These are phyloP conservation scores for Ophiobolus disseminans DNA, from an alignment of 2,329 filamentous ascomycete species.

Conservation along the genomic window DNA sequence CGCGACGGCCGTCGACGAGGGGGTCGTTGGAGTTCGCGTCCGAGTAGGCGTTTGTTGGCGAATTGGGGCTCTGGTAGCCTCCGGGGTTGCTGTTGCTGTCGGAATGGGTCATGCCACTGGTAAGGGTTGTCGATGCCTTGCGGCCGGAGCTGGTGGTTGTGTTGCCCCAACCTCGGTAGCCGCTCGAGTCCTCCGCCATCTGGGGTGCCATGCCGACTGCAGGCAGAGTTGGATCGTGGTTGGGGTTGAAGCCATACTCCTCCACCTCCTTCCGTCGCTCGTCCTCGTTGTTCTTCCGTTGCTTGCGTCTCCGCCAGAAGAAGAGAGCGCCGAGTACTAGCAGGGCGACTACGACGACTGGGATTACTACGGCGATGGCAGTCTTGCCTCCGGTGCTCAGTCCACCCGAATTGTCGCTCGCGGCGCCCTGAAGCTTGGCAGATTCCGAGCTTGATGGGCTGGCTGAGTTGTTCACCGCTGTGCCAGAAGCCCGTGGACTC, in stretches of 20 bases:
- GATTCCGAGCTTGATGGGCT: constrained; percentile 17
- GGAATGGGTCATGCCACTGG: constrained; percentile 75
- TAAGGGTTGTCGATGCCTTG: constrained; percentile 89
- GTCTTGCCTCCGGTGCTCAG: constrained; percentile 74
- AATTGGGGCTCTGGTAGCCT: constrained; percentile 60
- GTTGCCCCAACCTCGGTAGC: constrained; percentile 94
- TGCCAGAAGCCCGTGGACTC: constrained; percentile 1
- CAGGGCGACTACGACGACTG: constrained; percentile 85
- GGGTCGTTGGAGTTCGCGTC: constrained; percentile 75
- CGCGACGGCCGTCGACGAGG: constrained; percentile 59
- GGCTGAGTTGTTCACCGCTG: constrained; percentile 6
- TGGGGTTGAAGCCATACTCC: constrained; percentile 98
- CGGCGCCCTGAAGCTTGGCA: constrained; percentile 17
- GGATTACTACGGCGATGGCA: constrained; percentile 91
- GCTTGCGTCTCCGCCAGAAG: constrained; percentile 88
- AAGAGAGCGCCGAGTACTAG: constrained; percentile 79
- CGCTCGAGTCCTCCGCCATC: constrained; percentile 76
- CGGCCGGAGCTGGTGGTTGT: constrained; percentile 73
- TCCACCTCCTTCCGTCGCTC: constrained; percentile 94
- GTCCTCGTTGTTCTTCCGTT: constrained; percentile 83
- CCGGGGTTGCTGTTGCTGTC: constrained; percentile 68
- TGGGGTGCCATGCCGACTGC: constrained; percentile 65
- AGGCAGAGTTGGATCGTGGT: constrained; percentile 84
- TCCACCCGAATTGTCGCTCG: constrained; percentile 41
- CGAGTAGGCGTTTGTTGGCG: constrained; percentile 70